Conservation (phyloP, 2,329 filamentous ascomycete species). For the Achaetomium macrosporum region DNA sequence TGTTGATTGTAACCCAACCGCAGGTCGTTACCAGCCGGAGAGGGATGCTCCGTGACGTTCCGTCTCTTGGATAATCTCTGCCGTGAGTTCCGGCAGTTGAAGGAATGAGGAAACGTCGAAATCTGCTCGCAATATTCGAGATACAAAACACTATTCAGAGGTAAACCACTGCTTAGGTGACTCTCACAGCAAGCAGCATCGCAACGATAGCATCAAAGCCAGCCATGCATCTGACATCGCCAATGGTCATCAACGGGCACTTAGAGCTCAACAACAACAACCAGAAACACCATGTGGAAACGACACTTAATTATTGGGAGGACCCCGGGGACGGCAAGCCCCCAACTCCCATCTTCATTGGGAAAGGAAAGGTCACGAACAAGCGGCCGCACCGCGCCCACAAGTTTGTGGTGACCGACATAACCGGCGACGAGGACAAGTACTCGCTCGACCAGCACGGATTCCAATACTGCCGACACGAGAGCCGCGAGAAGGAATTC, state of each 20-base stretch:
- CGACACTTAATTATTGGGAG: conserved; percentile 11
- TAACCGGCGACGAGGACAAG: conserved; percentile 35
- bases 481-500: conserved; percentile 31
- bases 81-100: conserved; percentile 1
- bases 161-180: not conserved
- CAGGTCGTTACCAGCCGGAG: not conserved
- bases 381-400: conserved; percentile 34
- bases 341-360: conserved; percentile 3
- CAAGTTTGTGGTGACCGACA: conserved; percentile 34
- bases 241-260: too few relatives aligned
- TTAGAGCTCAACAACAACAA: not conserved
- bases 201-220: not conserved
- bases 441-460: conserved; percentile 39
- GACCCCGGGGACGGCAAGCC: conserved; percentile 1
- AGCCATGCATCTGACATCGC: not conserved
- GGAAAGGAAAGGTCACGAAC: conserved; percentile 23
- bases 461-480: conserved; percentile 33
- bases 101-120: not conserved
- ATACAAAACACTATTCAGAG: not conserved
- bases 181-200: not conserved
- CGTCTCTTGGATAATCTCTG: conserved; percentile 1
- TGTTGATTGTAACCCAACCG: not conserved
- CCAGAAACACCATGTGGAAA: conserved; percentile 1
- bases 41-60: not conserved
- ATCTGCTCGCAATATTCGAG: not conserved